These are phyloP conservation scores for Ceratocystis smalleyi DNA, from an alignment of 2,329 filamentous ascomycete species.

Conservation along the genomic window DNA sequence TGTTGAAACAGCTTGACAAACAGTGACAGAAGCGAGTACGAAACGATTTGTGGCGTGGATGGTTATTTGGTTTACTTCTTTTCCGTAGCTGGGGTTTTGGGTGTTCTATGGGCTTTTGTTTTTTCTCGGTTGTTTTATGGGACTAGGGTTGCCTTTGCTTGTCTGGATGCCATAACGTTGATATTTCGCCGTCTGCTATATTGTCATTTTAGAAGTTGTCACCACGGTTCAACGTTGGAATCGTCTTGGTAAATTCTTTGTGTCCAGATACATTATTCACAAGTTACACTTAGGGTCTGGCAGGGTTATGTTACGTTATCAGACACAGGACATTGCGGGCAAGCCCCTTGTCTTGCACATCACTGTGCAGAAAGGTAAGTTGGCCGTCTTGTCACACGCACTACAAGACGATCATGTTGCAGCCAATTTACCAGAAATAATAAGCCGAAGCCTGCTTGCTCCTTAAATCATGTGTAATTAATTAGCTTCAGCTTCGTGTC, in stretches of 20 bases:
- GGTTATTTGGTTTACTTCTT: not conserved
- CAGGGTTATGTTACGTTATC: no score
- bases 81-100: conserved; percentile 6
- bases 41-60: not conserved
- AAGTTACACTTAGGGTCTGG: no score
- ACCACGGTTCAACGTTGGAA: no score
- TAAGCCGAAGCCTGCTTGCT: not conserved
- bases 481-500: not conserved
- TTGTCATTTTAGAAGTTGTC: not conserved
- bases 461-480: not conserved
- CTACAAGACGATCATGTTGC: not conserved
- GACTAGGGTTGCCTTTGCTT: not conserved
- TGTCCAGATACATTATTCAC: no score
- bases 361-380: not conserved
- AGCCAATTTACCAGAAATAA: not conserved
- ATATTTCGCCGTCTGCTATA: not conserved
- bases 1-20: conserved; percentile 61
- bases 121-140: not conserved
- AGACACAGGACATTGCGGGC: no score
- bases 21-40: not conserved
- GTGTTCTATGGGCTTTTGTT: conserved; percentile 9
- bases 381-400: not conserved
- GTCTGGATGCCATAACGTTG: not conserved
- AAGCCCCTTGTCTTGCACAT: not conserved
- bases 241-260: no score